Base-by-base conservation (phyloP, 1,284 basidiomycete species). In the Athelia sp. region DNA sequence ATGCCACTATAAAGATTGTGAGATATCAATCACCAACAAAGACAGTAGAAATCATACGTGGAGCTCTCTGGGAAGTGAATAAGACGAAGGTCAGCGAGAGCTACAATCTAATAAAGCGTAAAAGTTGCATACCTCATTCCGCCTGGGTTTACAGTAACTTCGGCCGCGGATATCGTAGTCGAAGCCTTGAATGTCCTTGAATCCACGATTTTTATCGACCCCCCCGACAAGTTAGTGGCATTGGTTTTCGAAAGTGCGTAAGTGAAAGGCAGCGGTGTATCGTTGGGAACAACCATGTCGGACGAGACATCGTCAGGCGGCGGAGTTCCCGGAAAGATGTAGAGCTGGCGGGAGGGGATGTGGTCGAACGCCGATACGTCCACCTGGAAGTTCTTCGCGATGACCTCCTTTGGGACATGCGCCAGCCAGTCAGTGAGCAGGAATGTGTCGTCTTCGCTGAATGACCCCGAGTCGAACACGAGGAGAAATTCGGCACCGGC, bases 171-270 rank as follows among this genome's bases (percentile, higher is more conserved):
- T 35, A 87, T 76, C 3, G 74, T 78, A 50, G 73, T 70, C 8
- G 81, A 66, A 3, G 76, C 76, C 24, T 68, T 68, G 65, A 88
- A 87, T 17, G 73, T 74, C 26, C 61, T 67, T 0, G 74, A 73
- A 56, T 87, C 84, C 17, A 81, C 71, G 18, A 84, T 71, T 60
- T 86, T 86, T 46, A 79, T 72, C 1, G 72, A 69, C 8, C 84
- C 84, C 18, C 81, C 82, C 38, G 68, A 59, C 35, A 70, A 64
- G 42, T 65, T 60, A 0, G 68, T 75, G 1, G 73, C 56, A 3
- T 60, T 52, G 18, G 78, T 57, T 50, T 77, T 65, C 2, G 80
- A 81, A 35, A 78, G 64, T 9, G 71, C 64, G 58, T 76, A 84
- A 1, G 76, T 71, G 59, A 69, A 83, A 11, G 79, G 73, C n/a